phyloP scores from a whole-genome alignment of 176 grass and related monocot species.

The Oryza glaberrima region DNA sequence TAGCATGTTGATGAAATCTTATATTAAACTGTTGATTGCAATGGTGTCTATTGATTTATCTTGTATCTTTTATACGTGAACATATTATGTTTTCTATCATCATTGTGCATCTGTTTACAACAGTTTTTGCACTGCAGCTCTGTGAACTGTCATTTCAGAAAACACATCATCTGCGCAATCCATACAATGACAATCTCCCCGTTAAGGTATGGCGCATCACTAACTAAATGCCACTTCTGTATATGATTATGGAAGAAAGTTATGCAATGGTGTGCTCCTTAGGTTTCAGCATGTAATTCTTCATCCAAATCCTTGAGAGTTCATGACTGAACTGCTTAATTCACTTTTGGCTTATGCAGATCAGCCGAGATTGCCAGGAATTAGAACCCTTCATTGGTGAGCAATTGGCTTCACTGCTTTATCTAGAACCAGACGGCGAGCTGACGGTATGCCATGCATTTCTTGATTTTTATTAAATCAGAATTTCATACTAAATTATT shows the following conservation, averaged over 20 bases:
- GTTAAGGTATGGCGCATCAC: conserved; percentile 74
- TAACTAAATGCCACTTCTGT: background rate
- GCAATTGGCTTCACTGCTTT: conserved; percentile 92
- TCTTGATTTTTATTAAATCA: conserved; percentile 5
- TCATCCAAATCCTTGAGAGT: background rate
- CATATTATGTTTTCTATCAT: conserved; percentile 16
- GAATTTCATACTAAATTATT: conserved; percentile 33
- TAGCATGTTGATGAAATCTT: background rate
- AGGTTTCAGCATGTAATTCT: background rate
- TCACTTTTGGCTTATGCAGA: conserved; percentile 61
- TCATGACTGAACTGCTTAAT: conserved; percentile 10
- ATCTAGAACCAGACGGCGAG: conserved; percentile 91
- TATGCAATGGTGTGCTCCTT: background rate
- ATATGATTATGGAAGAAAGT: background rate
- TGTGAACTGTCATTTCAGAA: conserved; percentile 98
- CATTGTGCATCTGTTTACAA: conserved; percentile 36
- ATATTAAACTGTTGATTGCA: conserved; percentile 25
- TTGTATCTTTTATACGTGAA: conserved; percentile 18
- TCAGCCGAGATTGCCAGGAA: conserved; percentile 98
- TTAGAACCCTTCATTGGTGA: conserved; percentile 95
- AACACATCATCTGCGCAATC: conserved; percentile 95
- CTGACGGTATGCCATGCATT: conserved; percentile 75
- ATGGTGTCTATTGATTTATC: background rate
- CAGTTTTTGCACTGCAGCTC: conserved; percentile 68
- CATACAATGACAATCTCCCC: conserved; percentile 99